Conservation (phyloP, 225 moss, liverwort and hornwort species). For the Neckera pumila region DNA sequence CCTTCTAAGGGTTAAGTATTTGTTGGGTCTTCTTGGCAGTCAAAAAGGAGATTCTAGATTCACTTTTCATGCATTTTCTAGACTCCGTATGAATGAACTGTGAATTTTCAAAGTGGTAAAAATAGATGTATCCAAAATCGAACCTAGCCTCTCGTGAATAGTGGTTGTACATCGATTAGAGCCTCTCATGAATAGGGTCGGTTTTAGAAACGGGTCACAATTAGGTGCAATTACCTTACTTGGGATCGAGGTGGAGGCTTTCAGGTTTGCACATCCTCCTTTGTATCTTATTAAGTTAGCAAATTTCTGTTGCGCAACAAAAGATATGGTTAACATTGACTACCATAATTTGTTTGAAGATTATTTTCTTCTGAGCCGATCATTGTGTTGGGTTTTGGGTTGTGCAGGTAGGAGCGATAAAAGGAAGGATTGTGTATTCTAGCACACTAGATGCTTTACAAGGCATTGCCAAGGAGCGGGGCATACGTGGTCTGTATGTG, state of each 20-base stretch:
- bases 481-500: slow-evolving; percentile 45
- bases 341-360: neutral
- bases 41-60: neutral
- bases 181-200: neutral
- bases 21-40: neutral
- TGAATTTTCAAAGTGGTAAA: neutral
- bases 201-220: neutral
- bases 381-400: neutral
- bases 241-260: neutral
- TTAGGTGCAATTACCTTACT: neutral
- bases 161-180: neutral
- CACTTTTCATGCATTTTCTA: neutral
- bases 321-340: neutral
- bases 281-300: neutral
- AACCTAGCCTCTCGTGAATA: neutral
- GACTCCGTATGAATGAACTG: neutral
- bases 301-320: neutral
- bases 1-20: neutral
- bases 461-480: slow-evolving; percentile 53
- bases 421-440: slow-evolving; percentile 53
- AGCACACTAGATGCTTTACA: slow-evolving; percentile 59
- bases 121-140: neutral
- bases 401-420: slow-evolving; percentile 57
- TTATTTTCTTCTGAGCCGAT: neutral
- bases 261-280: neutral